Evolutionary conservation across 2,329 filamentous ascomycete species (phyloP).

Genomic region (Penicillium sp.): DNA sequence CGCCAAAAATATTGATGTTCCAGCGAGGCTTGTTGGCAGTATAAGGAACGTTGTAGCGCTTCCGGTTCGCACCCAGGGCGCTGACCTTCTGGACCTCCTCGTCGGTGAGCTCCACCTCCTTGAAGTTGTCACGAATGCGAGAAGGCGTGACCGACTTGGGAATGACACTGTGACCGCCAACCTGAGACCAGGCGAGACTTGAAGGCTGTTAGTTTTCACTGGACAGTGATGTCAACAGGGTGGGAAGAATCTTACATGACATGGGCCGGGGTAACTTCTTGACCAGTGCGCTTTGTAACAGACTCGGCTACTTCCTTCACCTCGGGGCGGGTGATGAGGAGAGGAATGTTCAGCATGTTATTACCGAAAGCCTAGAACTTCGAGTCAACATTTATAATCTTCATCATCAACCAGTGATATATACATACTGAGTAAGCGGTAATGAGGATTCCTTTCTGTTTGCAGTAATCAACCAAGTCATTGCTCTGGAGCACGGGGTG

Average conservation of each 20-base stretch:
- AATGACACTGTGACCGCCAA: slow-evolving; percentile 43
- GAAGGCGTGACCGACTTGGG: slow-evolving; percentile 46
- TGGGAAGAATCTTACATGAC: slow-evolving; percentile 30
- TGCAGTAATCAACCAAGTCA: slow-evolving; percentile 57
- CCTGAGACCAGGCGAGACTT: slow-evolving; percentile 42
- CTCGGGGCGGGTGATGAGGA: slow-evolving; percentile 63
- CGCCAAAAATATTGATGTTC: slow-evolving; percentile 58
- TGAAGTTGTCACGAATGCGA: slow-evolving; percentile 46
- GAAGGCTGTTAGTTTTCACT: slow-evolving; percentile 8
- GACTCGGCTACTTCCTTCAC: slow-evolving; percentile 65
- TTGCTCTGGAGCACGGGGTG: slow-evolving; percentile 67
- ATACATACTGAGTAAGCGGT: slow-evolving; percentile 59
- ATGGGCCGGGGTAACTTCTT: slow-evolving; percentile 37
- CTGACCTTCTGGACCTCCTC: slow-evolving; percentile 40
- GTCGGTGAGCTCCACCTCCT: slow-evolving; percentile 41
- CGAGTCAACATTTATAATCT: neutral
- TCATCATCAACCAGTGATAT: neutral
- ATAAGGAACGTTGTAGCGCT: slow-evolving; percentile 40
- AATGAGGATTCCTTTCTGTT: slow-evolving; percentile 58
- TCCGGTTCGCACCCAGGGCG: slow-evolving; percentile 33
- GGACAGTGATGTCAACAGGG: neutral
- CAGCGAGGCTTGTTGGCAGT: slow-evolving; percentile 51
- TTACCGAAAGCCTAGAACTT: slow-evolving; percentile 53
- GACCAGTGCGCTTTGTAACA: slow-evolving; percentile 37
- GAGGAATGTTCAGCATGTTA: slow-evolving; percentile 60